Base-by-base conservation (phyloP, 176 grass and related monocot species). In the Urochloa ruziziensis region DNA sequence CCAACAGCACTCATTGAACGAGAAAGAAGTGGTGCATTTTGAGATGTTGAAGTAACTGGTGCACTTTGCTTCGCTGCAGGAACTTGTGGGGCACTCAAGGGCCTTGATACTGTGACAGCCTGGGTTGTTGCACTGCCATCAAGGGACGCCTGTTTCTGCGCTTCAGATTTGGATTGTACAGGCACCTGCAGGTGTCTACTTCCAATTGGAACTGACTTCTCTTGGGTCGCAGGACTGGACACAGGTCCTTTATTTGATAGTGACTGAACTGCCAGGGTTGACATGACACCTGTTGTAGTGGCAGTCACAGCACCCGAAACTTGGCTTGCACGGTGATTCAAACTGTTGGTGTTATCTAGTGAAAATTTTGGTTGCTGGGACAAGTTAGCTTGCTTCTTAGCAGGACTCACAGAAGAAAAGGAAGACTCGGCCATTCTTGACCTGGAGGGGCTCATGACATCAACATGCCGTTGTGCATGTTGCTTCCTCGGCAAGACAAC, bases 1-100 rank as follows among this genome's bases (percentile, higher is more conserved):
- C 87, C 91, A 77, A 92, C 56, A 75, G 93, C 91, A 83, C 93
- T 98, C 68, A 80, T 82, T 1, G 96, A 98, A 59, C 87, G 91
- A 46, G 93, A 93, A 83, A 93, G 89, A 72, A 47, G 48, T 14
- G 93, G 91, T 57, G 23, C 62, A 24, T 74, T 82, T 73, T 80
- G 91, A 78, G 82, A 73, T 42, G 83, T 91, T 66, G 86, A 83
- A 91, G 82, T 40, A 48, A 81, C 77, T 64, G 91, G 82, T 61
- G 82, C 43, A 39, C 52, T 82, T 85, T 78, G 79, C 82, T 82
- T 89, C 56, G 73, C 78, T 78, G 89, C 87, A 35, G 96, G 89
- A 54, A 89, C 85, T 70, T 91, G 87, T 51, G 96, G 93, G 46
- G 96, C 89, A 92, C 91, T 99, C 64, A 81, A 86, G 48, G 90